These are phyloP conservation scores for Lactarius sp. DNA, from an alignment of 768 basidiomycete species.

Conservation along the genomic window DNA sequence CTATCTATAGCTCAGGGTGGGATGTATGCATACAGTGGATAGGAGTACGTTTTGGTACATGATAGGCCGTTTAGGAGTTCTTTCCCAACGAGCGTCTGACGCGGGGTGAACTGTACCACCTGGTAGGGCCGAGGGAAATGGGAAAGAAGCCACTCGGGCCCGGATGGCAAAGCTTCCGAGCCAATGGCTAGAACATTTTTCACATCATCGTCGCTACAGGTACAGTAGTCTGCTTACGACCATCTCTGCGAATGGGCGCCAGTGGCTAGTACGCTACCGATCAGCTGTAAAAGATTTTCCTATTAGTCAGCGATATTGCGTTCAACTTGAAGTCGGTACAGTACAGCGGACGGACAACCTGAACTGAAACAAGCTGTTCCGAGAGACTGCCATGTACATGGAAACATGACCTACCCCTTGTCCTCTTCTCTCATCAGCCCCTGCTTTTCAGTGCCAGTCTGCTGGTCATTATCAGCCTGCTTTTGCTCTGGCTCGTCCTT, in stretches of 20 bases:
- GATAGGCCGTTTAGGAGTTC: too few species aligned
- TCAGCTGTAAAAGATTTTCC: conserved; percentile 59
- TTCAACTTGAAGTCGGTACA: conserved; percentile 58
- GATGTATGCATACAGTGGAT: too few species aligned
- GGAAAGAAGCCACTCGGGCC: conserved; percentile 44
- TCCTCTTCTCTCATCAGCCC: too few species aligned
- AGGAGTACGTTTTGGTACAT: too few species aligned
- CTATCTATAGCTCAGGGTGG: too few species aligned
- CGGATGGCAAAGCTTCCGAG: conserved; percentile 74
- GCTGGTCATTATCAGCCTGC: too few species aligned
- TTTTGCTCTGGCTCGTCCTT: too few species aligned
- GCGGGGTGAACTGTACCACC: not conserved
- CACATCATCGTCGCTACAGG: conserved; percentile 75
- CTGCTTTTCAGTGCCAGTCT: too few species aligned
- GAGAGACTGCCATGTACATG: conserved; percentile 84
- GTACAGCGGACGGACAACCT: conserved; percentile 82
- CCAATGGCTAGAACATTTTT: conserved; percentile 92
- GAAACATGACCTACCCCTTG: not conserved
- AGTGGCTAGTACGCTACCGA: conserved; percentile 38
- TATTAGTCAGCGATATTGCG: conserved; percentile 68
- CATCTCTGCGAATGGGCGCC: conserved; percentile 49
- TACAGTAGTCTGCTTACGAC: conserved; percentile 74
- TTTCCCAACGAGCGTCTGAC: conserved; percentile 21
- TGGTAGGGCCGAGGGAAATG: too few species aligned
- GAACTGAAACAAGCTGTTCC: conserved; percentile 39